These are phyloP conservation scores for Perkinsus marinus DNA, from an alignment of 169 alveolate genomes.

Conservation along the genomic window DNA sequence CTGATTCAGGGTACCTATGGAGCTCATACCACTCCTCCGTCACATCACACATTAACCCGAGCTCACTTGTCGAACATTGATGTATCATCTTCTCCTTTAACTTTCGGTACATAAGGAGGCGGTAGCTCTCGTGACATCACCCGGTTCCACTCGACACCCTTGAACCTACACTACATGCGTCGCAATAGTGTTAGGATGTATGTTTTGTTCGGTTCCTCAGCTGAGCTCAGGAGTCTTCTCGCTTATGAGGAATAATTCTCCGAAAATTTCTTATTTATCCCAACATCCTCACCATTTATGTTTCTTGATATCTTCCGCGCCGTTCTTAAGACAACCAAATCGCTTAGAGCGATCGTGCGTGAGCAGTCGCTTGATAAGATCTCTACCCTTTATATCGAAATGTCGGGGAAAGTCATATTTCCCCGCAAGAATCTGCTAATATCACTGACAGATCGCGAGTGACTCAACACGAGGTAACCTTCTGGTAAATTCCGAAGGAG, in stretches of 20 bases:
- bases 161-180: conserved; percentile 10
- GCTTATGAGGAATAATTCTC: too few relatives aligned
- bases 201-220: too few relatives aligned
- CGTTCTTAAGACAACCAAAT: conserved; percentile 76
- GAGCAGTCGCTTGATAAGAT: conserved; percentile 65
- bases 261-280: too few relatives aligned
- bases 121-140: conserved; percentile 40
- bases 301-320: conserved; percentile 59
- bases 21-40: background rate
- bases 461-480: conserved; percentile 70
- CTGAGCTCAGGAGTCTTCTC: too few relatives aligned
- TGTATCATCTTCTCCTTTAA: conserved; percentile 47
- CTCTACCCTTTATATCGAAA: conserved; percentile 62
- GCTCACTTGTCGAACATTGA: conserved; percentile 41
- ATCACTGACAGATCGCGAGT: conserved; percentile 52
- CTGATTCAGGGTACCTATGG: background rate
- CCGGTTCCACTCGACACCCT: conserved; percentile 57
- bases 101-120: conserved; percentile 60
- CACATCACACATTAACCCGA: background rate
- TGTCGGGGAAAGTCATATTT: conserved; percentile 63
- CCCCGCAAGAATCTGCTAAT: conserved; percentile 45
- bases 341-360: conserved; percentile 73
- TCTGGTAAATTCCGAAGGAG: conserved; percentile 84
- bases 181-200: too few relatives aligned
- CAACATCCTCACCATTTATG: conserved; percentile 43